Base-by-base conservation (phyloP, 805 yeast species). In the Metschnikowia borealis region DNA sequence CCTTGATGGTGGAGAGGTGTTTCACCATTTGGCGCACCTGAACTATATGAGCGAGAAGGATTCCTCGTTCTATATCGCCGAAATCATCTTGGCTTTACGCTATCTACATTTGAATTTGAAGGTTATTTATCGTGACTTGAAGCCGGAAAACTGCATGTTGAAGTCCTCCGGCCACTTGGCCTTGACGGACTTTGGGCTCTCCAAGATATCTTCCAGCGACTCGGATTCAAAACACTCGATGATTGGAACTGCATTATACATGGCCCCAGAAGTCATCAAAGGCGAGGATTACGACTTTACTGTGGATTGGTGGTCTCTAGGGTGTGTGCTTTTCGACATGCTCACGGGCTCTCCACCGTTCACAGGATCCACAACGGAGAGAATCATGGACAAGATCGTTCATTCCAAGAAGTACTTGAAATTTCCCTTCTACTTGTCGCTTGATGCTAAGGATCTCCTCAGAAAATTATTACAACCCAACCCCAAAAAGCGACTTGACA, bases 271-370 rank as follows among this genome's bases (percentile, higher is more conserved):
- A 64, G 85, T 90, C 32, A 71, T 89, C 26, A 80, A 78, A 51
- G 96, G 96, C 20, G 79, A 83, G 57, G 80, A 82, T 15, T 90
- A 89, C 65, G 89, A 85, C 58, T 84, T 81, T 48, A 77, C 82
- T 32, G 94, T 90, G 44, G 97, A 89, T 65, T 89, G 96, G 91
- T 89, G 96, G 89, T 88, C 96, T 0, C 69, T 89, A 29, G 97
- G 97, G 0, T 86, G 96, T 44, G 84, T 89, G 10, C 73, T 84
- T 43, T 87, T 71, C 60, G 96, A 90, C 64, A 77, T 89, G 78
- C 71, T 89, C 46, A 84, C 91, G 0, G 96, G 96, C 0, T 77
- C 83, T 44, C 96, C 97, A 0, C 96, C 96, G 1, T 89, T 87
- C 66, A 86, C 94, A 0, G 97, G 96, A 3, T 84, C 79, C 48